Evolutionary conservation across 371 early-diverging fungal species (phyloP), one percentile per base, ranked within the genome.

Genomic region (Rhizopus arrhizus): DNA sequence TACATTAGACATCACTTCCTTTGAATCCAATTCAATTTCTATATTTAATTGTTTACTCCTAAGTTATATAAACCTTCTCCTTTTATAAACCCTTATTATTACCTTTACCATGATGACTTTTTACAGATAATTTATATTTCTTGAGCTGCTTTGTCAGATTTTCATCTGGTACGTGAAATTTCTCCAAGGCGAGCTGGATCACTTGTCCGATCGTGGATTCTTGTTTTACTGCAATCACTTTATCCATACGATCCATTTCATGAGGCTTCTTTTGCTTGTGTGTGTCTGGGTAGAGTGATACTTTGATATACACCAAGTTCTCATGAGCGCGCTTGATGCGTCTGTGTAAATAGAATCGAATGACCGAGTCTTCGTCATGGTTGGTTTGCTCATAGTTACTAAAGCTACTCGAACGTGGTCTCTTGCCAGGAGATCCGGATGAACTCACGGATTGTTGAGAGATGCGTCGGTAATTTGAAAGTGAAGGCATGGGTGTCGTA

Each of bases 401-500:
- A 49, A 77, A 77, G 31, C 78, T 77, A 42, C 78, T 77, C 5
- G 78, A 74, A n/a, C 78, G 51, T 4, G 72, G 69, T 50, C 62
- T 64, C n/a, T 58, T 59, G 10, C 43, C 47, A 9, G 54, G 53
- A 7, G 42, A 54, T 9, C 36, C 58, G 4, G 53, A 36, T 3
- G 64, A 60, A 3, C 57, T 45, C 4, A 61, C 11, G 0, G 65
- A 46, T 52, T 62, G 74, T 32, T 71, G 68, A 0, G 74, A 68
- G 10, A 69, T 62, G 7, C 69, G 73, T 10, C 52, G 57, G 4
- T 74, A 72, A 32, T 74, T 72, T 5, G 70, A 54, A 2, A 71
- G 57, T 0, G 75, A 75, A 4, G 85, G 85, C 75, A 85, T 69
- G 1, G 85, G 85, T 16, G 85, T 85, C 0, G 84, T 85, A n/a